A percentile compares a stretch with the other conserved stretches of the same genome.
phyloP scores from a whole-genome alignment of 2,329 filamentous ascomycete genomes.

The Pyricularia sp. region DNA sequence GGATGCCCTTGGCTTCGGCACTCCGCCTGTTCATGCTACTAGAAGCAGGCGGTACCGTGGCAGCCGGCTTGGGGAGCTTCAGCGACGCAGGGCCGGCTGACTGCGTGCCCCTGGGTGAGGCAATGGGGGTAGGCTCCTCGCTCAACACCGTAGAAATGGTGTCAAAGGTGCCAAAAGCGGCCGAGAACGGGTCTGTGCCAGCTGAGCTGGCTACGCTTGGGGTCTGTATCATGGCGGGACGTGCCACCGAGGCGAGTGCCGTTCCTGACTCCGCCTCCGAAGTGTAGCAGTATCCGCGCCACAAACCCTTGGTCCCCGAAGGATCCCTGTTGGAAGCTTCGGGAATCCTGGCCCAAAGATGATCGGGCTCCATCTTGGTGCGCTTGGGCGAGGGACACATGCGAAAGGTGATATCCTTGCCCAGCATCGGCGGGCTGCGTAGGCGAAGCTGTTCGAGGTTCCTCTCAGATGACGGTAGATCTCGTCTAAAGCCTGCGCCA shows the following conservation, averaged over 20 bases:
- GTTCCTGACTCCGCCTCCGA: conserved; percentile 19
- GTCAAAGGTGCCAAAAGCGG: conserved; percentile 25
- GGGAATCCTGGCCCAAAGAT: conserved; percentile 40
- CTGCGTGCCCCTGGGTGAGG: conserved; percentile 10
- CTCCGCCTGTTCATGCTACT: conserved; percentile 7
- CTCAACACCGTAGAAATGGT: conserved; percentile 21
- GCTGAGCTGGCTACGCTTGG: conserved; percentile 32
- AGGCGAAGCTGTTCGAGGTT: conserved; percentile 39
- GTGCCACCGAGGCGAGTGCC: conserved; percentile 31
- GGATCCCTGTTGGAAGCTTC: conserved; percentile 43
- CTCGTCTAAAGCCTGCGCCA: conserved; percentile 32
- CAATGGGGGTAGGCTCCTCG: conserved; percentile 22
- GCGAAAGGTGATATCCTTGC: conserved; percentile 70
- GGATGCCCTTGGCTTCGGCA: conserved; percentile 30
- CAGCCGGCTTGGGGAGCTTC: conserved; percentile 5
- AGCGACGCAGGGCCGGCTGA: conserved; percentile 11
- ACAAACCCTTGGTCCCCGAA: conserved; percentile 57
- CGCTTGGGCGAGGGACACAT: conserved; percentile 74
- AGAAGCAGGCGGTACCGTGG: conserved; percentile 1
- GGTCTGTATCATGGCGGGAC: conserved; percentile 40
- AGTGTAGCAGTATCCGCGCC: conserved; percentile 62
- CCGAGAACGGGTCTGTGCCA: conserved; percentile 29
- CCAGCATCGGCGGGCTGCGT: conserved; percentile 75
- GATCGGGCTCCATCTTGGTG: conserved; percentile 74
- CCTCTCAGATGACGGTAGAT: conserved; percentile 32